Base-by-base conservation (phyloP, 225 moss, liverwort and hornwort genomes). In the Anthoceros angustus region DNA sequence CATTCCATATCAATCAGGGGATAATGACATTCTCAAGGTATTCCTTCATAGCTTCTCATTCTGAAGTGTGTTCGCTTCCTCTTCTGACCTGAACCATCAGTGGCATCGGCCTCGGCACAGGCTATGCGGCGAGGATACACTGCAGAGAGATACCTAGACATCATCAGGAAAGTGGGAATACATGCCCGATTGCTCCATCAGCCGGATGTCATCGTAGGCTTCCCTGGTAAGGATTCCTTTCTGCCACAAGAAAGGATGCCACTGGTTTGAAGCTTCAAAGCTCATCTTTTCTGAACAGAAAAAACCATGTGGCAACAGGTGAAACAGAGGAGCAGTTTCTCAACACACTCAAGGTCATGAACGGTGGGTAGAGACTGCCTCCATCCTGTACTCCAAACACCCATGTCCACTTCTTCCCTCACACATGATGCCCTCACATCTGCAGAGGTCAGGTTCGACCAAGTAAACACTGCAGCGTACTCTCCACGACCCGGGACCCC, bases 11-110 rank as follows among this genome's bases (percentile, higher is more conserved):
- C 55, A 55, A 55, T 55, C 55, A 55, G 55, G 55, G 55, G 55
- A 55, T 23, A 55, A 55, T 55, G 55, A 55, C n/a, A 55, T 55
- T 55, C 55, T 55, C 14, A 55, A 55, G 55, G 55, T 55, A 55
- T 32, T 32, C 4, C 32, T 4, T 32, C 32, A 32, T 32, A 2
- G 55, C 8, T 7, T 7, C n/a, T 15, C n/a, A 20, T 46, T 11
- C 12, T 11, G 45, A 0, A 11, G 6, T 46, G 45, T 5, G 2
- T 46, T 46, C 45, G 11, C 16, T 46, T 48, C 12, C 12, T 18
- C 46, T 55, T 55, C 23, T 20, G 55, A 5, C 14, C 14, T 15
- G 14, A 23, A 23, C 18, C 55, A 55, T 55, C 14, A 9, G 7
- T 23, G n/a, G 14, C 23, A 55, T 15, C 4, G n/a, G 55, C 18